Evolutionary conservation across 139 green algal species (phyloP).

Genomic region (Zygnema cylindricum): DNA sequence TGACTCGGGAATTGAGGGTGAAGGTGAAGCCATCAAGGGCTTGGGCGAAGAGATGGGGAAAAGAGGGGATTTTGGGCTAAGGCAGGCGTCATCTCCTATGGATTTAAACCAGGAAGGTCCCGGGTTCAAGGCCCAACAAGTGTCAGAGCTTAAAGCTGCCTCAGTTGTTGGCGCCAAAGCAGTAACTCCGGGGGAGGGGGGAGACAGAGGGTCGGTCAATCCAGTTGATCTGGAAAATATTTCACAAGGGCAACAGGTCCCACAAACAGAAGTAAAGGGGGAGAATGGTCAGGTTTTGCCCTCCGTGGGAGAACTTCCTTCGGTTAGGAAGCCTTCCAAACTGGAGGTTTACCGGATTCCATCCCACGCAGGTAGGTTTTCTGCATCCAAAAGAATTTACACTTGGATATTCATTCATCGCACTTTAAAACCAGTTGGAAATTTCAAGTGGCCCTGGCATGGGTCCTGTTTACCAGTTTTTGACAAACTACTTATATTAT

Average conservation of each 20-base stretch:
- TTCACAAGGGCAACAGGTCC: constrained; percentile 23
- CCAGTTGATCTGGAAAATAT: neutral
- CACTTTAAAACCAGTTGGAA: too few relatives aligned
- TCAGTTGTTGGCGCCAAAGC: neutral
- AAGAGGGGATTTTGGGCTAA: neutral
- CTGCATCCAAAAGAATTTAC: too few relatives aligned
- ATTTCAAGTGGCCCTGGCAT: too few relatives aligned
- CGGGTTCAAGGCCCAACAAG: neutral
- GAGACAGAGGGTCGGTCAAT: neutral
- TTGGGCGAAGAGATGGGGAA: too few relatives aligned
- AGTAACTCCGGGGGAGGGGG: neutral
- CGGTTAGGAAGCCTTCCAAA: neutral
- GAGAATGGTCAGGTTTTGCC: neutral
- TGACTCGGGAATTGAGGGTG: neutral
- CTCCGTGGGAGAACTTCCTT: neutral
- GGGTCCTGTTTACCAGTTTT: too few relatives aligned
- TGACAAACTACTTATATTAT: too few relatives aligned
- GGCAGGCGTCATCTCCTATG: neutral
- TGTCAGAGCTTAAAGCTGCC: neutral
- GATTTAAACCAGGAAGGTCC: neutral
- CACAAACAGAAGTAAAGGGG: neutral
- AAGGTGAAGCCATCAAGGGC: too few relatives aligned
- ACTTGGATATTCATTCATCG: too few relatives aligned
- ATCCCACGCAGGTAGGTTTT: neutral
- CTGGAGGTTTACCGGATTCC: constrained; percentile 24